These are phyloP conservation scores for Fraxinus excelsior DNA, from an alignment of 257 asterid genomes.

Conservation along the genomic window DNA sequence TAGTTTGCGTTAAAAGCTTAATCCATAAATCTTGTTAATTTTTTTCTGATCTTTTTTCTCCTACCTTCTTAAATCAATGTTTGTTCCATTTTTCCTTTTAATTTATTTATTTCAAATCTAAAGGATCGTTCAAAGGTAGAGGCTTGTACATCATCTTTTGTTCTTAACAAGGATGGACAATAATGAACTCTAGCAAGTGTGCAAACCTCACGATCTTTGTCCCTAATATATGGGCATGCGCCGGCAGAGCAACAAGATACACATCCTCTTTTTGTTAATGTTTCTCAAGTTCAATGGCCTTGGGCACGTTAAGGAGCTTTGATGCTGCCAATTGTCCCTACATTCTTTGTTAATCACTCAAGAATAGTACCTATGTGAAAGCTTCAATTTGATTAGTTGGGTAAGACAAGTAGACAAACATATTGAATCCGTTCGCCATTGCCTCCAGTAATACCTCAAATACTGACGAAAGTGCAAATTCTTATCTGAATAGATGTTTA, in stretches of 20 bases:
- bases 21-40: background rate
- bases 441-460: background rate
- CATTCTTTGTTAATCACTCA: background rate
- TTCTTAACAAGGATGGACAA: background rate
- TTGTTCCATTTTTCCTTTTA: background rate
- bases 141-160: background rate
- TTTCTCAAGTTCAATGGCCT: background rate
- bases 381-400: background rate
- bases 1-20: background rate
- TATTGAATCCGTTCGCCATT: background rate
- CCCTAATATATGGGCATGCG: background rate
- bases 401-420: background rate
- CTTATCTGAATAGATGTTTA: background rate
- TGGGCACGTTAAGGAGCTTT: background rate
- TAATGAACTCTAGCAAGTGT: background rate
- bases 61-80: background rate
- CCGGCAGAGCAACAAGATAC: background rate
- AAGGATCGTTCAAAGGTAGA: background rate
- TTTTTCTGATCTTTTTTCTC: background rate
- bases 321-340: no score
- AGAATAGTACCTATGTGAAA: background rate
- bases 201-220: background rate
- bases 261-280: background rate
- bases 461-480: background rate
- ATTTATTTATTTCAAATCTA: background rate